Percentiles rank a stretch among this genome's conserved stretches.
Evolutionary conservation across 2,329 filamentous ascomycete species (phyloP).

Genomic region (Aspergillus neotritici): DNA sequence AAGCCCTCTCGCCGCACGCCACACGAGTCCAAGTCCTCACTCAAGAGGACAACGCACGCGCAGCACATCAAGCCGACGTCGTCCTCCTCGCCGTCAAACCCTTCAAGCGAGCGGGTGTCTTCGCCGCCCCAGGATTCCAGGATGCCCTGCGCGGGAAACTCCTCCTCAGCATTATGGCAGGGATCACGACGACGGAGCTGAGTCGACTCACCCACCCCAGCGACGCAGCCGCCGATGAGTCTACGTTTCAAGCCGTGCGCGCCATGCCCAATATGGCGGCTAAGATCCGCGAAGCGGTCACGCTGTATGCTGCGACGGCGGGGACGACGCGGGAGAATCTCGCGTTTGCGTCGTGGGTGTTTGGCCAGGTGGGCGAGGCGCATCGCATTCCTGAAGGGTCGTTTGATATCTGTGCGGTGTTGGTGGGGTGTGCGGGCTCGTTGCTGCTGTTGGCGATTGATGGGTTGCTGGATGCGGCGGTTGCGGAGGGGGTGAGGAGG

Average conservation of each 20-base stretch:
- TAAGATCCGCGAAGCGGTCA: slow-evolving; percentile 34
- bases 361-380: slow-evolving; percentile 5
- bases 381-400: slow-evolving; percentile 7
- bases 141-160: slow-evolving; percentile 41
- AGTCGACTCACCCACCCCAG: slow-evolving; percentile 15
- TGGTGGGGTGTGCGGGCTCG: slow-evolving; percentile 10
- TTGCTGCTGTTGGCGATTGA: slow-evolving; percentile 39
- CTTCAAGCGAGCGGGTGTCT: slow-evolving; percentile 32
- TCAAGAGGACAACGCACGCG: slow-evolving; percentile 1
- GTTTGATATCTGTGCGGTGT: slow-evolving; percentile 9
- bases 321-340: slow-evolving; percentile 8
- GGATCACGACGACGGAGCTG: slow-evolving; percentile 32
- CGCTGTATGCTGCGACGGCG: slow-evolving; percentile 38
- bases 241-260: slow-evolving; percentile 25
- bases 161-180: slow-evolving; percentile 45
- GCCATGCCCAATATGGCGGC: slow-evolving; percentile 40
- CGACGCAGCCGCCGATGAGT: slow-evolving; percentile 20
- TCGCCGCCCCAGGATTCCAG: slow-evolving; percentile 27
- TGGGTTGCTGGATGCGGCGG: slow-evolving; percentile 47
- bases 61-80: slow-evolving; percentile 25
- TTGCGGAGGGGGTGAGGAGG: slow-evolving; percentile 45
- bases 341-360: slow-evolving; percentile 26
- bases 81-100: slow-evolving; percentile 44
- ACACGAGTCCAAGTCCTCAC: slow-evolving; percentile 3
- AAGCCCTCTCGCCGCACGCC: not conserved